Base-by-base conservation (phyloP, 2,329 filamentous ascomycete genomes). In the Penicillium sp. region DNA sequence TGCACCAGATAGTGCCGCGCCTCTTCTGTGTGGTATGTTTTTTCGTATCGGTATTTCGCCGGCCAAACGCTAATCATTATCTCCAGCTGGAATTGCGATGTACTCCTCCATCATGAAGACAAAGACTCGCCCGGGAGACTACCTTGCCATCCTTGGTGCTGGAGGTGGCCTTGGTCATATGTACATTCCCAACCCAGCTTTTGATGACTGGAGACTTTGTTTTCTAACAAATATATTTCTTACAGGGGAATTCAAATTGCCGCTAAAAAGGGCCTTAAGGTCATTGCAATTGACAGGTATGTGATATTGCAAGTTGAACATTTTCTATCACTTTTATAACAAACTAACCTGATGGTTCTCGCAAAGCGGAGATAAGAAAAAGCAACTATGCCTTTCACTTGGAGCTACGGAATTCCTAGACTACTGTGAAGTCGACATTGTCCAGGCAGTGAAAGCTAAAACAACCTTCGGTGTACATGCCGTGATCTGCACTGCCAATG, bases 401-500 rank as follows among this genome's bases (percentile, higher is more conserved):
- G 73, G 73, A 6, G 73, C 73, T 21, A 63, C 65, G 12, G 60
- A 61, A 38, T 76, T 74, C 52, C 51, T 76, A 8, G 73, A 76
- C 54, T 75, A 71, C 58, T 68, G 67, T 25, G 56, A 61, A 12
- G 70, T 78, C 21, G 70, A 79, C 40, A 73, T 73, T 25, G 74
- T 78, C 15, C 63, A 71, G 19, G 71, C 71, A 27, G 77, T 79
- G 6, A 75, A 72, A 55, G 64, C 67, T 0, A 58, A 77, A 29
- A 80, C 78, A 2, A 73, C 75, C 1, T 71, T 79, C 38, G 79
- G 79, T 19, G 79, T 76, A 0, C 77, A 81, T 59, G 79, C 75
- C 9, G 71, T 79, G 3, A 79, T 81, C 21, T 80, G 78, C 42
- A 76, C 78, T 0, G 78, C 78, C 2, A 79, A 80, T n/a, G 73